Percentiles rank a stretch among this genome's conserved stretches.
Conservation (phyloP, 2,329 filamentous ascomycete species). For the Penicillium sp. region DNA sequence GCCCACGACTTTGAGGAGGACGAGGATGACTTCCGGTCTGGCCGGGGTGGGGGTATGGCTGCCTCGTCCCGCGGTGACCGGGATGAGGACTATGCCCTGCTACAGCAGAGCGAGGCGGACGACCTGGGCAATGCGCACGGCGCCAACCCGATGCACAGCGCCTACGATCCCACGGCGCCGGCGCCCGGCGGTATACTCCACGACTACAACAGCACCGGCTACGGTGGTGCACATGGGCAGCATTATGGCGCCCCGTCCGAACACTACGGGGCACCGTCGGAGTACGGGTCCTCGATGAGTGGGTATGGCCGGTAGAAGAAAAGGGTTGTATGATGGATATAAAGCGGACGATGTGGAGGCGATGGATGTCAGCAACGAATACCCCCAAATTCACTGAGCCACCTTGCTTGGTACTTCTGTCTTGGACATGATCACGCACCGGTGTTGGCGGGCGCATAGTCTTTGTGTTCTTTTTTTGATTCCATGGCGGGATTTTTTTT, state of each 20-base stretch:
- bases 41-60: conserved; percentile 39
- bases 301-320: conserved; percentile 19
- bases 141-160: conserved; percentile 37
- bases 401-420: conserved; percentile 22
- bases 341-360: conserved; percentile 4
- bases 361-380: conserved; percentile 18
- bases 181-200: conserved; percentile 33
- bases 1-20: conserved; percentile 47
- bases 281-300: conserved; percentile 17
- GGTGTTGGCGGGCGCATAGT: conserved; percentile 34
- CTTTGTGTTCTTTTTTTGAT: conserved; percentile 20
- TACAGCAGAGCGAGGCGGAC: conserved; percentile 49
- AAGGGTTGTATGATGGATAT: conserved; percentile 13
- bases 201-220: conserved; percentile 42
- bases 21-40: conserved; percentile 45
- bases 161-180: conserved; percentile 41
- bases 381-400: conserved; percentile 19
- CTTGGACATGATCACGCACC: conserved; percentile 30
- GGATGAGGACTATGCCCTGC: conserved; percentile 52
- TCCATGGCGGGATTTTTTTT: conserved; percentile 4
- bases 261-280: conserved; percentile 14
- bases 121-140: conserved; percentile 39
- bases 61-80: conserved; percentile 42
- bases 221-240: conserved; percentile 41
- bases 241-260: conserved; percentile 12